Percentiles rank a stretch among this genome's conserved stretches.
Evolutionary conservation across 2,329 filamentous ascomycete species (phyloP).

Genomic region (Aspergillus sp.): DNA sequence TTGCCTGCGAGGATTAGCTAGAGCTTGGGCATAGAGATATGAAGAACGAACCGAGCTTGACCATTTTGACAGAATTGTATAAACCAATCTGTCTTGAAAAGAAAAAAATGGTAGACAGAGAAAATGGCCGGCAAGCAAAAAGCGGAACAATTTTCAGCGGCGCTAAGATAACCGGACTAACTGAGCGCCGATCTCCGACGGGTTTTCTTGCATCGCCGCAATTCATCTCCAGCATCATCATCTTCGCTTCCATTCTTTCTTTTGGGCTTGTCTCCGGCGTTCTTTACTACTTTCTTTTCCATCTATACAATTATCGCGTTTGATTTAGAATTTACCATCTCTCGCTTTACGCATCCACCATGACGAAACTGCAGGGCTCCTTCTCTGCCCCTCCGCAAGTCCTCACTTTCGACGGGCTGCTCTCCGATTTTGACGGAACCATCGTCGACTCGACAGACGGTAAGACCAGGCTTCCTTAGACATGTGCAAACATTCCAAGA

Average conservation of each 20-base stretch:
- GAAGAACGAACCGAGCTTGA: constrained; percentile 37
- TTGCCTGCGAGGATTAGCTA: constrained; percentile 62
- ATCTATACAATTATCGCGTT: not conserved
- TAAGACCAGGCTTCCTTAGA: constrained; percentile 35
- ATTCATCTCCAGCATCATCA: not conserved
- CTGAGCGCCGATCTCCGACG: constrained; percentile 32
- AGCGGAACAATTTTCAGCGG: constrained; percentile 24
- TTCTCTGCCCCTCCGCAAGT: constrained; percentile 41
- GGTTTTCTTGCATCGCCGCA: not conserved
- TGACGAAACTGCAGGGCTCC: constrained; percentile 30
- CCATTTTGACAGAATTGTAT: constrained; percentile 33
- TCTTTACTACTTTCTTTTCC: not conserved
- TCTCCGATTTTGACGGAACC: constrained; percentile 50
- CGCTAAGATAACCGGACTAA: constrained; percentile 36
- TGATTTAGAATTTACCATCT: not conserved
- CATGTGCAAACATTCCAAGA: constrained; percentile 42
- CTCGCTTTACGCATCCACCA: constrained; percentile 16
- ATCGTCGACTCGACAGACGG: constrained; percentile 48
- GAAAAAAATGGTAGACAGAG: constrained; percentile 14
- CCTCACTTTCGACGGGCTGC: constrained; percentile 40
- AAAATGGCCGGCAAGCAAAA: constrained; percentile 15
- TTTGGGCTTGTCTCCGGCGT: constrained; percentile 1
- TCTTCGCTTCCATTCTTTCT: constrained; percentile 4
- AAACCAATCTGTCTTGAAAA: constrained; percentile 6
- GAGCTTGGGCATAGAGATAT: not conserved